phyloP scores from a whole-genome alignment of 257 asterid species.

The Scutellaria barbata region DNA sequence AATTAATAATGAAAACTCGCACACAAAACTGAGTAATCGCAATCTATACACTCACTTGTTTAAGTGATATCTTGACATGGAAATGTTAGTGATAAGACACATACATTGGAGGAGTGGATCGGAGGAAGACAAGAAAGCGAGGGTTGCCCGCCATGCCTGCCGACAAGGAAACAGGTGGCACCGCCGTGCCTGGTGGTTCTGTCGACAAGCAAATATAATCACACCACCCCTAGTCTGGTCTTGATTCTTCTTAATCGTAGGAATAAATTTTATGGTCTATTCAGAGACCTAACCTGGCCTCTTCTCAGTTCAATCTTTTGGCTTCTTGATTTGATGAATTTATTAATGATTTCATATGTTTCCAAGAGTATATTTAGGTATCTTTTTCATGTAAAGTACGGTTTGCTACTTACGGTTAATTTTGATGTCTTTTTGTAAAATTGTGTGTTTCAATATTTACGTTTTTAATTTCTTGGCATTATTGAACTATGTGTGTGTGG shows the following conservation, averaged over 20 bases:
- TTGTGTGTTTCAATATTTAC: too few relatives aligned
- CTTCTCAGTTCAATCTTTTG: background rate
- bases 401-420: too few relatives aligned
- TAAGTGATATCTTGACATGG: background rate
- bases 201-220: too few relatives aligned
- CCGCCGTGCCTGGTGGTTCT: constrained; percentile 19
- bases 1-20: constrained; percentile 42
- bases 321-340: background rate
- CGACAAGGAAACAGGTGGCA: constrained; percentile 40
- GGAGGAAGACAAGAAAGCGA: constrained; percentile 42
- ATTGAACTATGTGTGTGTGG: too few relatives aligned
- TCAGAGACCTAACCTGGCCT: background rate
- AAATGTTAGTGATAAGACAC: constrained; percentile 29
- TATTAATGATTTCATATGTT: too few relatives aligned
- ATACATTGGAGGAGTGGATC: constrained; percentile 26
- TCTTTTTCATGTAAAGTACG: too few relatives aligned
- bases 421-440: too few relatives aligned
- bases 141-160: constrained; percentile 38
- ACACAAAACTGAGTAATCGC: constrained; percentile 36
- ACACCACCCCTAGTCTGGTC: constrained; percentile 25
- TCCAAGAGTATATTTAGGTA: too few relatives aligned
- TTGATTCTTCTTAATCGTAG: constrained; percentile 12
- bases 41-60: constrained; percentile 14
- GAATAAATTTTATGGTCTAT: background rate
- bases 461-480: too few relatives aligned